Conservation (phyloP, 257 asterid species). For the Plectranthus barbatus region DNA sequence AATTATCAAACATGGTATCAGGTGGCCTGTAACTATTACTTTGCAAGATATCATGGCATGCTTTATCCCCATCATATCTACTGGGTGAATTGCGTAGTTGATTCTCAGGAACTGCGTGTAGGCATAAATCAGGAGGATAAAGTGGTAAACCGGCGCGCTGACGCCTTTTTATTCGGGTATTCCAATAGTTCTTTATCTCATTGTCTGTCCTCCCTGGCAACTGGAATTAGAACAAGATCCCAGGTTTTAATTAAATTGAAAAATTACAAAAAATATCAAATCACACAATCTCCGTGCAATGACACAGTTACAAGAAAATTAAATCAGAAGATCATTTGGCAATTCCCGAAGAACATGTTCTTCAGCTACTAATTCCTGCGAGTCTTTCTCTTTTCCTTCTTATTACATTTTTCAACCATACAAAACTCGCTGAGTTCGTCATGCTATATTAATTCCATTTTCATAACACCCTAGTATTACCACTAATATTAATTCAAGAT, state of each 20-base stretch:
- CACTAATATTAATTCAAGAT: slow-evolving; percentile 4
- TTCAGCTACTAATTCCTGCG: not conserved
- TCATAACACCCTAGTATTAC: not conserved
- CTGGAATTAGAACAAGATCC: slow-evolving; percentile 23
- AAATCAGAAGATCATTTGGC: not conserved
- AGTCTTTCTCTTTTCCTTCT: not conserved
- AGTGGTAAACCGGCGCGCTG: slow-evolving; percentile 66
- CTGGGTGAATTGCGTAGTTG: slow-evolving; percentile 30
- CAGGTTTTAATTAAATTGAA: not conserved
- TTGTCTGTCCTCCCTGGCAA: slow-evolving; percentile 68
- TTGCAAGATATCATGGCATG: slow-evolving; percentile 33
- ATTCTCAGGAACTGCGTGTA: slow-evolving; percentile 26
- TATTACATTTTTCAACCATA: not conserved
- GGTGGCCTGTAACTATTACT: slow-evolving; percentile 30
- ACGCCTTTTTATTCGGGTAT: slow-evolving; percentile 57
- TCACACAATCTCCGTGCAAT: not conserved
- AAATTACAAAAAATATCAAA: not conserved
- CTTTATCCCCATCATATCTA: slow-evolving; percentile 27
- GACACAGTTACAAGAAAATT: not conserved
- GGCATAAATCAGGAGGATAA: slow-evolving; percentile 49
- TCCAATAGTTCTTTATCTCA: slow-evolving; percentile 68
- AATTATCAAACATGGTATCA: slow-evolving; percentile 35
- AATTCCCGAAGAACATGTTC: not conserved
- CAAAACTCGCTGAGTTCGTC: not conserved
- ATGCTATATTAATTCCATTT: not conserved